These are phyloP conservation scores for Carnegiea gigantea DNA, from an alignment of 179 eudicot species.

Conservation along the genomic window DNA sequence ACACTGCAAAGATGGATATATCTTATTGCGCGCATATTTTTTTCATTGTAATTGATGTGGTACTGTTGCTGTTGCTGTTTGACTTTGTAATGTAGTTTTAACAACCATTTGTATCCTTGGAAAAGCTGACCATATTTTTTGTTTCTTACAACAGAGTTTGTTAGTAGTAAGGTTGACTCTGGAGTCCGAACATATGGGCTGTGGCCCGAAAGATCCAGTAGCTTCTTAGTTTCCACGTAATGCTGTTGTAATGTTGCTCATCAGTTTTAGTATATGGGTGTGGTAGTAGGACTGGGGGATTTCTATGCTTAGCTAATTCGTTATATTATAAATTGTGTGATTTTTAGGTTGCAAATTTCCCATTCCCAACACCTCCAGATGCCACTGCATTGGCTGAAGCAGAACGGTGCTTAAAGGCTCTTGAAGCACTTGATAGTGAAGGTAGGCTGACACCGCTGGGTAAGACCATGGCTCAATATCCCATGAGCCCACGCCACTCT, in stretches of 20 bases:
- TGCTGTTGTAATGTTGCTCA: too few species aligned
- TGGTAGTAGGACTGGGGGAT: not conserved
- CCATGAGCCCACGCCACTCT: slow-evolving; percentile 88
- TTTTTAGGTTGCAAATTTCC: slow-evolving; percentile 76
- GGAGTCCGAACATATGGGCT: not conserved
- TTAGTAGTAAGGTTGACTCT: not conserved
- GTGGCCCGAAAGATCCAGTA: not conserved
- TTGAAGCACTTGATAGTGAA: slow-evolving; percentile 75
- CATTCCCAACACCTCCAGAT: slow-evolving; percentile 89
- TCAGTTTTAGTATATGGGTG: not conserved
- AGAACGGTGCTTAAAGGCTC: slow-evolving; percentile 68
- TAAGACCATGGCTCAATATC: slow-evolving; percentile 81
- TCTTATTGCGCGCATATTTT: not conserved
- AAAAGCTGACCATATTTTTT: too few species aligned
- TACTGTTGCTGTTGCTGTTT: not conserved
- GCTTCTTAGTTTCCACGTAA: not conserved
- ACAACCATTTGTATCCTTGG: not conserved
- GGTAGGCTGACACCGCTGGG: slow-evolving; percentile 80
- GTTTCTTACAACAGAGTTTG: not conserved
- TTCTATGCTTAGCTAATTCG: slow-evolving; percentile 17
- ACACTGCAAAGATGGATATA: too few species aligned
- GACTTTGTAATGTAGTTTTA: not conserved
- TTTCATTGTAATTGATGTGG: not conserved
- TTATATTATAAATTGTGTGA: slow-evolving; percentile 3
- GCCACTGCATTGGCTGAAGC: slow-evolving; percentile 58